phyloP scores from a whole-genome alignment of 2,329 filamentous ascomycete species.

The Cladosporium sp. region DNA sequence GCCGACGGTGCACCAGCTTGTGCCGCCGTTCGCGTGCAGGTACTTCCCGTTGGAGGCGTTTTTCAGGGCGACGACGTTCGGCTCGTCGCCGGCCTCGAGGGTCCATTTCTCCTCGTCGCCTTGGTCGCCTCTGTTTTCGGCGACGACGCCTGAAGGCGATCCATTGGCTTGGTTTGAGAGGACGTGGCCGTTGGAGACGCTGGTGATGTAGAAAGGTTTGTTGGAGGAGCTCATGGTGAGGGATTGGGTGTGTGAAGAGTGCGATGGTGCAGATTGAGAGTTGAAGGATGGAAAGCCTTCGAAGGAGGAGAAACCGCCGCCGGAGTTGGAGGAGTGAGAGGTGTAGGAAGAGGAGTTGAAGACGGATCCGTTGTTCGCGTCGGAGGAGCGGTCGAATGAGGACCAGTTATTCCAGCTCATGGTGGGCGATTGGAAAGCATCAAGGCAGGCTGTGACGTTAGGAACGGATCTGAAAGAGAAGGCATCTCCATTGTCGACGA shows the following conservation, averaged over 20 bases:
- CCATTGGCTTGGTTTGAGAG: neutral
- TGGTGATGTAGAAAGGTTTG: conserved; percentile 1
- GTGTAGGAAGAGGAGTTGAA: neutral
- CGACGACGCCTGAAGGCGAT: neutral
- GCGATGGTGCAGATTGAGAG: neutral
- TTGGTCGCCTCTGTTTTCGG: conserved; percentile 9
- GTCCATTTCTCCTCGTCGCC: conserved; percentile 10
- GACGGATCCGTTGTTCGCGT: neutral
- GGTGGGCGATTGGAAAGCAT: neutral
- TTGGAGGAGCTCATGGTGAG: neutral
- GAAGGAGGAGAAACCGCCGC: neutral
- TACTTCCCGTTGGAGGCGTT: conserved; percentile 2
- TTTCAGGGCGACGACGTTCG: conserved; percentile 2
- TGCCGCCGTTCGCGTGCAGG: neutral
- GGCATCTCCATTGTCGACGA: too few species aligned
- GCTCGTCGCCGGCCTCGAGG: conserved; percentile 2
- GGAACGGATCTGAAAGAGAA: too few species aligned
- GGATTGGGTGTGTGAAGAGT: neutral
- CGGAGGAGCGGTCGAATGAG: neutral
- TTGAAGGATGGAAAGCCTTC: neutral
- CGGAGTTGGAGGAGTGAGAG: neutral
- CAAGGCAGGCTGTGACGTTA: neutral
- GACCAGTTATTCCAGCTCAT: conserved; percentile 4
- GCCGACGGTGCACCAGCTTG: neutral
- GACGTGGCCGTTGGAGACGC: conserved; percentile 9